Percentiles rank a stretch among this genome's conserved stretches.
phyloP scores from a whole-genome alignment of 2,329 filamentous ascomycete species.

The Diaporthe nobilis region DNA sequence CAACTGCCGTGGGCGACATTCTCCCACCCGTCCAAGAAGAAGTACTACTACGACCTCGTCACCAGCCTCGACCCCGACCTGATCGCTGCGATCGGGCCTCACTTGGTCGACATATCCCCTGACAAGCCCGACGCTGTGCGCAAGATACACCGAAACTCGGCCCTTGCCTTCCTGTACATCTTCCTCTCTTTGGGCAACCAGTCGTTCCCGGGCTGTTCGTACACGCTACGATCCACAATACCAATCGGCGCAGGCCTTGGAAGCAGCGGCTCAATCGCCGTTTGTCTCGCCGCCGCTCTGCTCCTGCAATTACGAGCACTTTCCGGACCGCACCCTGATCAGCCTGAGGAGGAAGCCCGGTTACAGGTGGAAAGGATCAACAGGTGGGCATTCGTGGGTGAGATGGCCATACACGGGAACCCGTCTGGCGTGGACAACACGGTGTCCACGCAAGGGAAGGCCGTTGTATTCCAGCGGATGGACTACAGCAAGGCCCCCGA shows the following conservation, averaged over 20 bases:
- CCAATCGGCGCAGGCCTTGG: conserved; percentile 92
- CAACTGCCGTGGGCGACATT: conserved; percentile 90
- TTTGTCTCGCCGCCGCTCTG: conserved; percentile 88
- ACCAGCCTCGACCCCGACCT: conserved; percentile 88
- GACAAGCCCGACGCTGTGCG: conserved; percentile 77
- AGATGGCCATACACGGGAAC: conserved; percentile 98
- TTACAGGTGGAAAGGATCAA: conserved; percentile 96
- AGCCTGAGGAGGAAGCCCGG: conserved; percentile 88
- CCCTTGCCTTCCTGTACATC: conserved; percentile 90
- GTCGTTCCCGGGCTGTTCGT: conserved; percentile 84
- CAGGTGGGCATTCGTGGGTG: conserved; percentile 95
- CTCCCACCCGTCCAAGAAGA: conserved; percentile 86
- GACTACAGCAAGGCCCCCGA: conserved; percentile 83
- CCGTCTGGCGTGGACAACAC: conserved; percentile 98
- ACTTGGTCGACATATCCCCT: conserved; percentile 79
- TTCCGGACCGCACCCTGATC: conserved; percentile 91
- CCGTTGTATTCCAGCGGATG: conserved; percentile 87
- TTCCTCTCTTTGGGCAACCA: conserved; percentile 89
- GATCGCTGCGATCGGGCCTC: conserved; percentile 83
- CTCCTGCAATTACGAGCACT: conserved; percentile 90
- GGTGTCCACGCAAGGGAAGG: conserved; percentile 92
- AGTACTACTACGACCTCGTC: conserved; percentile 92
- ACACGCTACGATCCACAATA: conserved; percentile 93
- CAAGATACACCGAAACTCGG: conserved; percentile 87
- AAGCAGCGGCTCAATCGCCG: conserved; percentile 93